Base-by-base conservation (phyloP, 208 protist genomes). In the Histomonas meleagridis region DNA sequence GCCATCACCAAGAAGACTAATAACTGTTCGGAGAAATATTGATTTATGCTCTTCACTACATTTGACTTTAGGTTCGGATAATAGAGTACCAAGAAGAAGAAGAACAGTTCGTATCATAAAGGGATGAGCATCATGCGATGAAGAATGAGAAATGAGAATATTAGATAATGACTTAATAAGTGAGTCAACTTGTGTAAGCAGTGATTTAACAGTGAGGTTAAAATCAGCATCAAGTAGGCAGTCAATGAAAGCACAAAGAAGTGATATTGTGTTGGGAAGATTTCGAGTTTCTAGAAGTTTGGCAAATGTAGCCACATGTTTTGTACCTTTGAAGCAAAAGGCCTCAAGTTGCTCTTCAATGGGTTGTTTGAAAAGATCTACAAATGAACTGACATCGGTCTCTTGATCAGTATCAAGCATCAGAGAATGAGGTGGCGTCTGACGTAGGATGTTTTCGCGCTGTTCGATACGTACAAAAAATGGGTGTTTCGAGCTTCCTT, bases 211-310 rank as follows among this genome's bases (percentile, higher is more conserved):
- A 26, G 76, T 86, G 0, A 46, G 16, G 21, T 32, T 55, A n/a
- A 86, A 86, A 28, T 86, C 76, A 4, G 38, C 16, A 55, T 86
- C 76, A 10, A 86, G 16, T 55, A 86, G 38, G 32, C 46, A 23
- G 38, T 86, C 76, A 46, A 86, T 86, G 21, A 86, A 55, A 57
- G 76, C 76, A n/a, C 40, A 86, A n/a, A 86, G 46, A 32, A 55
- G 35, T 40, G 51, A 32, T 0, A 55, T 18, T 28, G 46, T 12
- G 26, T 43, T 28, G 51, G 76, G 40, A 16, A n/a, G 26, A 53
- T 12, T 51, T 14, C 40, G 23, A 1, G 0, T 86, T 32, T 43
- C 14, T 28, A 86, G 10, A 43, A 86, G 76, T 35, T 86, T 86
- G 4, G 26, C 26, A n/a, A 86, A 86, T 18, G 46, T 55, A 32